A percentile compares a stretch with the other conserved stretches of the same genome.
Conservation (phyloP, 257 asterid species). For the Sherardia arvensis region DNA sequence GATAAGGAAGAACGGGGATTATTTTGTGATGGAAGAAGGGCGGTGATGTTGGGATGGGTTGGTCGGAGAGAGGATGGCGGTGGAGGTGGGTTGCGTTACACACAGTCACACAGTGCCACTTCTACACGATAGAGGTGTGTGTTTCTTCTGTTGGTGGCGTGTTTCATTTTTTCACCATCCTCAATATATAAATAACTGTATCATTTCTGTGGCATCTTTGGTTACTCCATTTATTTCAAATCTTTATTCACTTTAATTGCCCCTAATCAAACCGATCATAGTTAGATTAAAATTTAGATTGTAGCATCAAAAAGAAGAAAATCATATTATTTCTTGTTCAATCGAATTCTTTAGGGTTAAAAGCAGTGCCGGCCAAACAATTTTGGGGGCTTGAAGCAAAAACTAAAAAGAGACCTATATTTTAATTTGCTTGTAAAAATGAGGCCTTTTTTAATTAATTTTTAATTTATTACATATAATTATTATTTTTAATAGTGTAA, state of each 20-base stretch:
- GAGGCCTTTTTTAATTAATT: too few species aligned
- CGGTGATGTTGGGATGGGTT: background rate
- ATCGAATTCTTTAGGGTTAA: too few species aligned
- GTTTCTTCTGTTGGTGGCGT: background rate
- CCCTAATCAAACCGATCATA: background rate
- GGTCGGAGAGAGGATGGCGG: background rate
- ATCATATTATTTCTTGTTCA: too few species aligned
- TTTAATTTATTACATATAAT: too few species aligned
- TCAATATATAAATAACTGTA: background rate
- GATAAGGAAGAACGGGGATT: background rate
- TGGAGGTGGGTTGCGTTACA: background rate
- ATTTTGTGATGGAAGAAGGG: background rate
- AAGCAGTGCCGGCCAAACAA: too few species aligned
- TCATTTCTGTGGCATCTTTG: background rate
- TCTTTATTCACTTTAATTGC: background rate
- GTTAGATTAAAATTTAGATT: background rate
- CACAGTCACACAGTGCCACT: background rate
- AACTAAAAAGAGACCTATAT: too few species aligned
- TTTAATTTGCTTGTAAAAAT: too few species aligned
- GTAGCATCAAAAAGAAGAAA: background rate
- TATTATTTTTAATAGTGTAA: too few species aligned
- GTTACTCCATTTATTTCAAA: too few species aligned
- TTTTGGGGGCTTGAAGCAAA: too few species aligned
- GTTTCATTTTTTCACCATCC: background rate
- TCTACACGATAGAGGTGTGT: background rate